phyloP scores from a whole-genome alignment of 78 protist species.

The Isochrysis galbana region DNA sequence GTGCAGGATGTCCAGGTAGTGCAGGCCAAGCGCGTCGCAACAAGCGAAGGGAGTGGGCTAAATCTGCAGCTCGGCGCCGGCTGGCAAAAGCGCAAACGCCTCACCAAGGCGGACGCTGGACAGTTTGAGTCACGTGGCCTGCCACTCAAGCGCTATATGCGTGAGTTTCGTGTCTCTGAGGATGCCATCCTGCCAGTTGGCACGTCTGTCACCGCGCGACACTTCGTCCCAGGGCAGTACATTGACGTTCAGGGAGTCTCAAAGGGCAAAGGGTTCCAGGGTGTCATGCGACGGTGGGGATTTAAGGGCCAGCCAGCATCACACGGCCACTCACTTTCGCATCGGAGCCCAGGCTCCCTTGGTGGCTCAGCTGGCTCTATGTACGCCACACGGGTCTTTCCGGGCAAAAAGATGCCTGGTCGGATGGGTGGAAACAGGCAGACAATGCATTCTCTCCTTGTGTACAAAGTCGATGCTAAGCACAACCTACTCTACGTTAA shows the following conservation, averaged over 20 bases:
- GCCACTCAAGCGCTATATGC: constrained; percentile 56
- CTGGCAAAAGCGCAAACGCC: constrained; percentile 22
- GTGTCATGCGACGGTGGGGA: constrained; percentile 74
- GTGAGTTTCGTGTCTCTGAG: constrained; percentile 63
- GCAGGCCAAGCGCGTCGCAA: neutral
- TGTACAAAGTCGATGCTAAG: constrained; percentile 13
- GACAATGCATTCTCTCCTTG: constrained; percentile 44
- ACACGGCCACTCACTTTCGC: constrained; percentile 69
- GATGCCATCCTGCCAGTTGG: constrained; percentile 69
- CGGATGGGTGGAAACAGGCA: constrained; percentile 53
- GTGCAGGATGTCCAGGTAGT: neutral
- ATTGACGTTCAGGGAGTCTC: constrained; percentile 53
- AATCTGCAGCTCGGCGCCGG: neutral
- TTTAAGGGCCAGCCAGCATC: constrained; percentile 69
- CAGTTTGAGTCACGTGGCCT: constrained; percentile 56
- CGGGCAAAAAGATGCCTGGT: constrained; percentile 67
- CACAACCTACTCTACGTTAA: neutral
- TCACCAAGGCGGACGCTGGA: neutral
- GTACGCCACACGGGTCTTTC: constrained; percentile 46
- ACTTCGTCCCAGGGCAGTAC: constrained; percentile 76
- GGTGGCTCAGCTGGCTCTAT: constrained; percentile 42
- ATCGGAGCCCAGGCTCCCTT: constrained; percentile 63
- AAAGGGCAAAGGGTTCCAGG: constrained; percentile 77
- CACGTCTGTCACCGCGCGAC: constrained; percentile 48
- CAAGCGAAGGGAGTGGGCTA: too few species aligned